phyloP scores from a whole-genome alignment of 106 monocot species.

The Dioscorea dumetorum region DNA sequence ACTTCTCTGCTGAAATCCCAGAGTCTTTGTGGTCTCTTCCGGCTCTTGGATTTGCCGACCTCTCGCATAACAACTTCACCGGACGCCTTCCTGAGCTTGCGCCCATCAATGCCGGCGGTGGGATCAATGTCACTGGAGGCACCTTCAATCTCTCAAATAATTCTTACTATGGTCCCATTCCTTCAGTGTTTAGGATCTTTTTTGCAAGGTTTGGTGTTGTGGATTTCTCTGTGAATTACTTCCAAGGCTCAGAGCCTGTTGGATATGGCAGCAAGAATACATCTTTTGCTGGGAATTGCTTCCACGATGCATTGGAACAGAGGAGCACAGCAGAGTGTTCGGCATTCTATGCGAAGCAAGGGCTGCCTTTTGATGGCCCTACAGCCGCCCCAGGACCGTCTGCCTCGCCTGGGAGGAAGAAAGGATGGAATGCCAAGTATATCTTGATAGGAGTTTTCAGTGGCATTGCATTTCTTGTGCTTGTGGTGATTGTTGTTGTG shows the following conservation, averaged over 20 bases:
- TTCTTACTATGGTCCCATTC: slow-evolving; percentile 41
- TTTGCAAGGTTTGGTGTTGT: slow-evolving; percentile 19
- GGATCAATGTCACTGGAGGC: slow-evolving; percentile 1
- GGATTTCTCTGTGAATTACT: slow-evolving; percentile 66
- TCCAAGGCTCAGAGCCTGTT: slow-evolving; percentile 37
- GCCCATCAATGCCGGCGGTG: neutral
- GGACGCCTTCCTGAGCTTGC: slow-evolving; percentile 2
- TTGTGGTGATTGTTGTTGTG: slow-evolving; percentile 25
- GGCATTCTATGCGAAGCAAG: slow-evolving; percentile 45
- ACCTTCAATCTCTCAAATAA: slow-evolving; percentile 56
- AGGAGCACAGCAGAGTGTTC: slow-evolving; percentile 40
- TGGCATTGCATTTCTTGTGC: slow-evolving; percentile 28
- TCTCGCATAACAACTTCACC: slow-evolving; percentile 30
- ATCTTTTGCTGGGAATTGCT: slow-evolving; percentile 49
- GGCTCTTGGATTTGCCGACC: slow-evolving; percentile 14
- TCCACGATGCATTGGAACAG: slow-evolving; percentile 33
- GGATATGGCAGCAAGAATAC: slow-evolving; percentile 4
- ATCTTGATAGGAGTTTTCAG: slow-evolving; percentile 56
- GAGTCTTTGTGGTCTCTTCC: slow-evolving; percentile 13
- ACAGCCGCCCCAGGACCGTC: slow-evolving; percentile 6
- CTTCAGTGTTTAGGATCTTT: slow-evolving; percentile 11
- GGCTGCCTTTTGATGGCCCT: slow-evolving; percentile 36
- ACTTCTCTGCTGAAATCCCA: slow-evolving; percentile 19
- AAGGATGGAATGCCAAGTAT: slow-evolving; percentile 30
- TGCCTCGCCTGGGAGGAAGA: slow-evolving; percentile 19